Evolutionary conservation across 2,329 filamentous ascomycete genomes (phyloP).

Genomic region (Aspergillus sp.): DNA sequence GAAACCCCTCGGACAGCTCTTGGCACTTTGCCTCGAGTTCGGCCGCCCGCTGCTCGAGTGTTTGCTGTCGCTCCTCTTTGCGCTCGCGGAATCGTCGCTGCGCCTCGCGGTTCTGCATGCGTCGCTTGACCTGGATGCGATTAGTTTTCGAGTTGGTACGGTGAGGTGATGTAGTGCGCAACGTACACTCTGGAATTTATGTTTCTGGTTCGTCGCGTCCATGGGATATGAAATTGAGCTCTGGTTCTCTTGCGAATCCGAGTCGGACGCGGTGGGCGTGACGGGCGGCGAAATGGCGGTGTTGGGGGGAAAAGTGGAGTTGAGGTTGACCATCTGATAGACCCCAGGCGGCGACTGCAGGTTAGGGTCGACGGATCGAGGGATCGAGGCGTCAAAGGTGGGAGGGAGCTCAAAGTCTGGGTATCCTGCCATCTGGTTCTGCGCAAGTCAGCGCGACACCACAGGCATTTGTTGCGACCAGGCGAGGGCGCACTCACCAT

Average conservation of each 20-base stretch:
- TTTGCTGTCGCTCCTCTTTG: not conserved
- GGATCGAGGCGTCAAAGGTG: not conserved
- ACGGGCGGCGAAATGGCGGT: not conserved
- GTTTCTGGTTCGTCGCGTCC: not conserved
- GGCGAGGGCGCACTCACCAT: not conserved
- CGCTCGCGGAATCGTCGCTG: not conserved
- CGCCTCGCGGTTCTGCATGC: not conserved
- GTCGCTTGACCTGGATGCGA: not conserved
- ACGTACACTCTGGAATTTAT: not conserved
- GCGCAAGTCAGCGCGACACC: not conserved
- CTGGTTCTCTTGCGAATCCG: not conserved
- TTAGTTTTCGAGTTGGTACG: too few species aligned
- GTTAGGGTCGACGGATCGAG: not conserved
- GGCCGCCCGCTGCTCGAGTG: not conserved
- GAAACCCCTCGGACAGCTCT: not conserved
- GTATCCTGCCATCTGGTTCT: not conserved
- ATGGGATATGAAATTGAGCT: not conserved
- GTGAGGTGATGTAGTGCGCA: not conserved
- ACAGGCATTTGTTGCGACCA: too few species aligned
- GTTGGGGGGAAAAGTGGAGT: not conserved
- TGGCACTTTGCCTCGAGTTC: not conserved
- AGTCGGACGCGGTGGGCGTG: not conserved
- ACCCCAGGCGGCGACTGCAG: not conserved
- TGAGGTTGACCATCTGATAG: not conserved
- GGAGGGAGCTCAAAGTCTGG: not conserved